Evolutionary conservation across 2,329 filamentous ascomycete genomes (phyloP).

Genomic region (Venturia effusa): DNA sequence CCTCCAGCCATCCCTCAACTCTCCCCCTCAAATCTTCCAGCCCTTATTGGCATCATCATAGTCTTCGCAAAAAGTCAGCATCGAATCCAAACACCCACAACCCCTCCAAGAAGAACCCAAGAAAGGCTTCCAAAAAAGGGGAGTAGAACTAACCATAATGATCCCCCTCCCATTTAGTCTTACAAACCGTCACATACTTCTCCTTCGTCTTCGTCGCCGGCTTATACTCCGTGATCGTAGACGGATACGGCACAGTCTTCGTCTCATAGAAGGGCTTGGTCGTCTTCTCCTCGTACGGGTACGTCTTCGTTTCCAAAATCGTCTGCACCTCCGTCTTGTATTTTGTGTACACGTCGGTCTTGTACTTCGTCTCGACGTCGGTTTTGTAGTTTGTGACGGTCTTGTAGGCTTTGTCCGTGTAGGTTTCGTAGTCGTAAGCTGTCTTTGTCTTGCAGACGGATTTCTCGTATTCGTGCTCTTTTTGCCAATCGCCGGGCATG

Average conservation of each 20-base stretch:
- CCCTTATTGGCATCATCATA: background rate
- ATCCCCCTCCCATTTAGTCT: background rate
- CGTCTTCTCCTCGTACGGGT: background rate
- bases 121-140: background rate
- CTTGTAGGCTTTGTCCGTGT: constrained; percentile 1
- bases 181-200: background rate
- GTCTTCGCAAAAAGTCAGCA: background rate
- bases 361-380: background rate
- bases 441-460: constrained; percentile 1
- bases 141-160: background rate
- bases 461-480: constrained; percentile 2
- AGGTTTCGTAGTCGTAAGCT: background rate
- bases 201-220: background rate
- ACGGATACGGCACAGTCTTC: background rate
- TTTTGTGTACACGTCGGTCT: background rate
- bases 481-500: constrained; percentile 4
- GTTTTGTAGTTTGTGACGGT: background rate
- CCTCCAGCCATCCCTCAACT: background rate
- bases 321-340: background rate
- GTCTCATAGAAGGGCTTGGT: background rate
- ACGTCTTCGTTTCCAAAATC: background rate
- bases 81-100: background rate
- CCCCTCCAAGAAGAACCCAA: background rate
- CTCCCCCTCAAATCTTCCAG: background rate
- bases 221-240: background rate